phyloP scores from a whole-genome alignment of 2,329 filamentous ascomycete genomes.

The Botrytis deweyae region DNA sequence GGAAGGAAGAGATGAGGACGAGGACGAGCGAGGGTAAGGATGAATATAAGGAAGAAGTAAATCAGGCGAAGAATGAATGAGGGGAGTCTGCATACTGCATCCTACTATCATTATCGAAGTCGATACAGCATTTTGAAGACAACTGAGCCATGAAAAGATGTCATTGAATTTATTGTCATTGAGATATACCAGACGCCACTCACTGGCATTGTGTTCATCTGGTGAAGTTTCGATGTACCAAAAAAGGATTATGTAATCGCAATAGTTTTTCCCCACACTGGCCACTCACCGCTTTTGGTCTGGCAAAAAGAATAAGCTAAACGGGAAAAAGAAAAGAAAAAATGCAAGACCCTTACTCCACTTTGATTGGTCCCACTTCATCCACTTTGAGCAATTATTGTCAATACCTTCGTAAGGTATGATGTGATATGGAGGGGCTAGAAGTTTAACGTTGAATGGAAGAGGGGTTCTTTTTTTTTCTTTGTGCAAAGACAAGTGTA shows the following conservation, averaged over 20 bases:
- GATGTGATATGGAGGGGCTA: constrained; percentile 4
- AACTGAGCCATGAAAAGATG: not conserved
- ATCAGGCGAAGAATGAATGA: not conserved
- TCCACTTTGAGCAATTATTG: constrained; percentile 4
- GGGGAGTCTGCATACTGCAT: not conserved
- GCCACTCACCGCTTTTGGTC: not conserved
- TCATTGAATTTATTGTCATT: not conserved
- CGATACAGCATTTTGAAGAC: not conserved
- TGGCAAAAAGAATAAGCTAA: not conserved
- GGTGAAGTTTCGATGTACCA: not conserved
- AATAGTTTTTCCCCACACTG: not conserved
- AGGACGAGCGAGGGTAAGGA: not conserved
- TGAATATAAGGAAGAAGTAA: not conserved
- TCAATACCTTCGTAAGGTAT: not conserved
- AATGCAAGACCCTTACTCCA: not conserved
- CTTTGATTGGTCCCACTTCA: constrained; percentile 5
- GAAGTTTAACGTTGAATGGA: constrained; percentile 4
- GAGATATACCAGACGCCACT: not conserved
- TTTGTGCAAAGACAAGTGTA: not conserved
- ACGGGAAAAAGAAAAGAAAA: not conserved
- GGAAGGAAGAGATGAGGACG: not conserved
- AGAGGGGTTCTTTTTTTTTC: not conserved
- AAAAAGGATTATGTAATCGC: not conserved
- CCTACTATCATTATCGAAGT: not conserved
- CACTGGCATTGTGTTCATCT: not conserved